Base-by-base conservation (phyloP, 768 basidiomycete genomes). In the Suillus cothurnatus region DNA sequence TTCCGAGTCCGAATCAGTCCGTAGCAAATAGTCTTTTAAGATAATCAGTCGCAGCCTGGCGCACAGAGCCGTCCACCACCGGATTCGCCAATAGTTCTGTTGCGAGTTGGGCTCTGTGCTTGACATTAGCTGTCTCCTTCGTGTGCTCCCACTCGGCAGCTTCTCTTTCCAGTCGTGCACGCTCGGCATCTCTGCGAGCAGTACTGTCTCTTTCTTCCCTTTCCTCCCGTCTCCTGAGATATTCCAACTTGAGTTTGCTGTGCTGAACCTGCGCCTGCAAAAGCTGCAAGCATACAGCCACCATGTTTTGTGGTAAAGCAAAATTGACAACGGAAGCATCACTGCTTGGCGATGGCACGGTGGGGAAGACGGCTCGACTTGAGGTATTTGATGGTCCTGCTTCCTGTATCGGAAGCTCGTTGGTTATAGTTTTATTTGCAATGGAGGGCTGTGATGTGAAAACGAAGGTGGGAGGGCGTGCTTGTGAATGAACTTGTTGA, bases 221-320 rank as follows among this genome's bases (percentile, higher is more conserved):
- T 68, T 90, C 89, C 66, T 92, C 90, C 23, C 86, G 81, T 66
- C 88, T 78, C 63, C 85, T 83, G 71, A 91, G 70, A 68, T 88
- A 88, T 64, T 92, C 91, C 50, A 91, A 80, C 71, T 89, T 89
- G 77, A 86, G 81, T 75, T 88, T 88, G 66, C 84, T 85, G 41
- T 89, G 86, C 69, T 91, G 89, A 28, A 84, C 84, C 71, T 92
- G 91, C 49, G 86, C 80, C 67, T 88, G 87, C 47, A 92, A 76
- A 65, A 86, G 82, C 67, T 89, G 86, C 71, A 88, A 73, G 67
- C 84, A 87, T 19, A 85, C 81, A 31, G 80, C 75, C 61, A 90
- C 76, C 78, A 91, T 79, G 23, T 80, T 80, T 66, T 90, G 88
- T 6, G 87, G 82, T 52, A 89, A 72, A 9, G 83, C 77, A 28